Percentiles rank a stretch among this genome's conserved stretches.
phyloP scores from a whole-genome alignment of 2,329 filamentous ascomycete species.

The Aspergillus quadricinctus region DNA sequence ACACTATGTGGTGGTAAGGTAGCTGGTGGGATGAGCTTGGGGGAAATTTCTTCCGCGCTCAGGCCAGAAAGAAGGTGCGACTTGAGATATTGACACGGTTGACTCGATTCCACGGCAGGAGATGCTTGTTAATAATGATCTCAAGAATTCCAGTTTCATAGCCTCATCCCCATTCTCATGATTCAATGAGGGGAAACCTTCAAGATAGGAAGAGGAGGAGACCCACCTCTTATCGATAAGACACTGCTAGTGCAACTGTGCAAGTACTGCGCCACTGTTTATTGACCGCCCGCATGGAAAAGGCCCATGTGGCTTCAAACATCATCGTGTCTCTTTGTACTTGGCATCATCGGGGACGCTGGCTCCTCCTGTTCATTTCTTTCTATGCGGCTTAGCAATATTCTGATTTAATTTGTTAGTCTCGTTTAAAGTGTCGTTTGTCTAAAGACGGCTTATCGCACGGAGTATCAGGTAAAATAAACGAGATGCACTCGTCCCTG shows the following conservation, averaged over 20 bases:
- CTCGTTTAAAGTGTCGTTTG: background rate
- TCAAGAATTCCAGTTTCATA: background rate
- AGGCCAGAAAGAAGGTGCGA: background rate
- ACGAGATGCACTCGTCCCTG: conserved; percentile 78
- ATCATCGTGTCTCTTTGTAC: background rate
- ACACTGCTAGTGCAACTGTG: background rate
- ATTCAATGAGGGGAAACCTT: background rate
- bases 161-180: background rate
- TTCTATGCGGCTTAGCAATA: background rate
- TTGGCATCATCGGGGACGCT: background rate
- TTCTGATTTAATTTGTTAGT: background rate
- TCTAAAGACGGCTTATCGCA: background rate
- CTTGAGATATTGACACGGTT: background rate
- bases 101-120: background rate
- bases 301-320: conserved; percentile 19
- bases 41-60: background rate
- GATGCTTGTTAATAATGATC: background rate
- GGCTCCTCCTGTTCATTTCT: background rate
- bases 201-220: background rate
- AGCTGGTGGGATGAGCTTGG: background rate
- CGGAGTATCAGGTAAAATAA: background rate
- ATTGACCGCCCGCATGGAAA: conserved; percentile 23
- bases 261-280: conserved; percentile 8
- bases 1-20: background rate
- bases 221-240: conserved; percentile 14